A percentile compares a stretch with the other conserved stretches of the same genome.
Evolutionary conservation across 2,329 filamentous ascomycete species (phyloP).

Genomic region (Cytospora paraplurivora): DNA sequence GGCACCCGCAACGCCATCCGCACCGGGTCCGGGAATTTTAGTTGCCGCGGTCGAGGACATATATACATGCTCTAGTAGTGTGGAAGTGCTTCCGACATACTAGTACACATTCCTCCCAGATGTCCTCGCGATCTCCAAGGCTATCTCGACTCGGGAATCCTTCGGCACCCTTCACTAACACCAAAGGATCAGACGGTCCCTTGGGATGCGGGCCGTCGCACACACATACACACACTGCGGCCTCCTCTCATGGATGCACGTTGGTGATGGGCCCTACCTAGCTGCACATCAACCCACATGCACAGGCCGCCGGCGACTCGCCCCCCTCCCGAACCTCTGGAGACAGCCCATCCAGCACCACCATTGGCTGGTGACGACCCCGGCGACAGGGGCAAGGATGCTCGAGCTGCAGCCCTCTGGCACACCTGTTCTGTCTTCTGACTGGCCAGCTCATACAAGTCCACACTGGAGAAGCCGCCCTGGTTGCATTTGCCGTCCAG

Average conservation of each 20-base stretch:
- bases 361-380: constrained; percentile 13
- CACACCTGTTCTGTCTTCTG: constrained; percentile 12
- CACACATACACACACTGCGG: constrained; percentile 10
- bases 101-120: too few relatives aligned
- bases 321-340: constrained; percentile 21
- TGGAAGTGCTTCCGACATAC: too few relatives aligned
- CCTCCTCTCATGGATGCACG: constrained; percentile 1
- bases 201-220: constrained; percentile 17
- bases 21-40: neutral
- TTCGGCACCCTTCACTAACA: neutral
- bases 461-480: constrained; percentile 19
- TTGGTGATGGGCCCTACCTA: constrained; percentile 14
- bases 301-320: constrained; percentile 18
- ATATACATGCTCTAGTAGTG: too few relatives aligned
- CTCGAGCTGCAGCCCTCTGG: constrained; percentile 13
- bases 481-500: constrained; percentile 8
- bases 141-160: too few relatives aligned
- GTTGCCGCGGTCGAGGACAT: neutral
- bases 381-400: constrained; percentile 22
- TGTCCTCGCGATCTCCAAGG: neutral
- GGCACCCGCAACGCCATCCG: constrained; percentile 16
- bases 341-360: neutral
- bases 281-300: neutral
- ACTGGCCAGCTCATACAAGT: constrained; percentile 2
- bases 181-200: neutral